phyloP scores from a whole-genome alignment of 345 rosid species.

The Eutrema heterophyllum region DNA sequence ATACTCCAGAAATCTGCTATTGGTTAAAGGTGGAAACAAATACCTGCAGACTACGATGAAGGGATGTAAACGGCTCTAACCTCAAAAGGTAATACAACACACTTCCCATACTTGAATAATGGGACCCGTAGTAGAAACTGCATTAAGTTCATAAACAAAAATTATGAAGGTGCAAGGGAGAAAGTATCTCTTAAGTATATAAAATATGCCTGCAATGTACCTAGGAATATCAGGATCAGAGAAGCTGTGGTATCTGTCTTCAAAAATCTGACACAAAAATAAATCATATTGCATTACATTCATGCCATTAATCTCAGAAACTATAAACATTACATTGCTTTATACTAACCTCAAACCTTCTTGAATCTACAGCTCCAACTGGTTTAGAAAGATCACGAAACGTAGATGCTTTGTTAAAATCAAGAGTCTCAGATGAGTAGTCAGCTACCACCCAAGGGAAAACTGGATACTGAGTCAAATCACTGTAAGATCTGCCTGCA shows the following conservation, averaged over 20 bases:
- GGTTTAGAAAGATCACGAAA: slow-evolving; percentile 97
- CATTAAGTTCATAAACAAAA: slow-evolving; percentile 24
- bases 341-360: slow-evolving; percentile 81
- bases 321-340: background rate
- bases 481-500: slow-evolving; percentile 95
- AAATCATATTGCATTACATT: slow-evolving; percentile 7
- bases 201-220: slow-evolving; percentile 35
- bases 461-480: slow-evolving; percentile 93
- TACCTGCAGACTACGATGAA: slow-evolving; percentile 97
- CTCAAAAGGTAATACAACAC: slow-evolving; percentile 94
- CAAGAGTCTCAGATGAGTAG: slow-evolving; percentile 83
- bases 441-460: slow-evolving; percentile 97
- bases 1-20: background rate
- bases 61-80: slow-evolving; percentile 91
- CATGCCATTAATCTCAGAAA: slow-evolving; percentile 2
- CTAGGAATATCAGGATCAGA: slow-evolving; percentile 99
- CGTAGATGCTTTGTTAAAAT: slow-evolving; percentile 89
- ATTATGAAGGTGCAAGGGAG: slow-evolving; percentile 6
- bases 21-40: slow-evolving; percentile 10
- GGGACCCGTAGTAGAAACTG: slow-evolving; percentile 99
- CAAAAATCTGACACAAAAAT: slow-evolving; percentile 59
- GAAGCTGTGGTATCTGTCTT: slow-evolving; percentile 88
- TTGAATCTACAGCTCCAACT: slow-evolving; percentile 86
- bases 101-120: slow-evolving; percentile 99
- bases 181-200: background rate